Base-by-base conservation (phyloP, 495 filamentous ascomycete genomes). In the Neurospora sp. region DNA sequence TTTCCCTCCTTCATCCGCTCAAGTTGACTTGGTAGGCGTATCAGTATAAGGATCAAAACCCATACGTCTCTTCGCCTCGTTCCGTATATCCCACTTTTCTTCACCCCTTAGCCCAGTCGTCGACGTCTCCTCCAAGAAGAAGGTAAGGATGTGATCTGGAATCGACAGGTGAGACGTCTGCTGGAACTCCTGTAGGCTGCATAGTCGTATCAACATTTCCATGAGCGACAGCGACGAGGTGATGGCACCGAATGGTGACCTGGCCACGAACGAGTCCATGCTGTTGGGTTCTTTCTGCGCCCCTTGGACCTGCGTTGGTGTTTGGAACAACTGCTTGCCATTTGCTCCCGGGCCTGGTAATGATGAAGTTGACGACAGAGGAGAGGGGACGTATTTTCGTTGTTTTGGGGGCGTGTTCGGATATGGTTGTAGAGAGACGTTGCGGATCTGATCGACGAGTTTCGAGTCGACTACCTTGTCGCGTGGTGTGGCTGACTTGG, bases 131-230 rank as follows among this genome's bases (percentile, higher is more conserved):
- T 92, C 89, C 42, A 99, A 87, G 85, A 98, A 99, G 84, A 98
- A 97, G 72, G 90, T 94, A 17, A 98, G 85, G 8, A 97, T 87
- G 79, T 99, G 93, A 78, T 99, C 96, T n/a, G 91, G 93, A 76
- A 98, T 96, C 41, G 93, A 87, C 40, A 98, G 88, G 76, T 99
- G 96, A 1, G 94, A 93, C 53, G 90, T 87, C 87, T 99, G 96
- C 78, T 97, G 93, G 81, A 96, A 97, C 84, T 98, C 94, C 80
- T 98, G 96, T n/a, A 98, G 87, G 61, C 93, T 91, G 8, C 92
- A 92, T 31, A 99, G 89, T 71, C 96, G 94, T 71, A 99, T 89
- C 48, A 98, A 86, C 81, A 94, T 96, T 81, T 99, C 96, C 27
- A 99, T 89, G 68, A 98, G 89, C 9, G 96, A 98, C 8, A 99